Evolutionary conservation across 805 yeast species (phyloP).

Genomic region (Kazachstania bromeliacearum): DNA sequence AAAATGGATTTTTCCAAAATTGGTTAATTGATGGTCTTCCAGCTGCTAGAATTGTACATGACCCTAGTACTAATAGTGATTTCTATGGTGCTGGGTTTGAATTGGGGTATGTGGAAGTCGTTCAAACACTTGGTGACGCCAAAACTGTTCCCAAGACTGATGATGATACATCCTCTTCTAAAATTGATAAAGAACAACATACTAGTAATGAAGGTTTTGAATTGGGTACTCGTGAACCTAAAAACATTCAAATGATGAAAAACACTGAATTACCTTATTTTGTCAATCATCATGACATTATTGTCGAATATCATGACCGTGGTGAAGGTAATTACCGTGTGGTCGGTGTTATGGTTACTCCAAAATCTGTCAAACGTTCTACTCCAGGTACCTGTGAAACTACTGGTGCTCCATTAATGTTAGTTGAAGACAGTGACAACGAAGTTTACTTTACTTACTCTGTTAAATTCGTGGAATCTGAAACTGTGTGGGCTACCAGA

Average conservation of each 20-base stretch:
- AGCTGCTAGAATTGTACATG: slow-evolving; percentile 58
- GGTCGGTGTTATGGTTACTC: slow-evolving; percentile 79
- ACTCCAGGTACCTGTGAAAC: slow-evolving; percentile 30
- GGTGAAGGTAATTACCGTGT: slow-evolving; percentile 63
- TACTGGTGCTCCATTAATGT: slow-evolving; percentile 34
- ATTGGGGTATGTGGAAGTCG: slow-evolving; percentile 59
- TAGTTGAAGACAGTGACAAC: slow-evolving; percentile 43
- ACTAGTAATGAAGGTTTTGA: slow-evolving; percentile 9
- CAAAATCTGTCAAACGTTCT: slow-evolving; percentile 46
- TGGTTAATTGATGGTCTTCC: slow-evolving; percentile 96
- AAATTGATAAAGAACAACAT: too few relatives aligned
- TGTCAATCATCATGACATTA: slow-evolving; percentile 72
- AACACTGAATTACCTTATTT: slow-evolving; percentile 43
- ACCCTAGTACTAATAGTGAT: slow-evolving; percentile 46
- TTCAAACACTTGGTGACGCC: slow-evolving; percentile 7
- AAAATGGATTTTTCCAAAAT: slow-evolving; percentile 77
- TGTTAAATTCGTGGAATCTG: slow-evolving; percentile 58
- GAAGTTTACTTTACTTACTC: slow-evolving; percentile 77
- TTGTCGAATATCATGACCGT: slow-evolving; percentile 74
- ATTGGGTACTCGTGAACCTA: slow-evolving; percentile 12
- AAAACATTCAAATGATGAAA: slow-evolving; percentile 11
- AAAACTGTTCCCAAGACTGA: slow-evolving; percentile 1
- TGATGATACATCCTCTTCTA: too few relatives aligned
- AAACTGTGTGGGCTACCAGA: slow-evolving; percentile 91
- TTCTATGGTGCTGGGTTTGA: slow-evolving; percentile 78